Percentiles rank a stretch among this genome's conserved stretches.
Evolutionary conservation across 2,329 filamentous ascomycete genomes (phyloP).

Genomic region (Aaosphaeria arxii): DNA sequence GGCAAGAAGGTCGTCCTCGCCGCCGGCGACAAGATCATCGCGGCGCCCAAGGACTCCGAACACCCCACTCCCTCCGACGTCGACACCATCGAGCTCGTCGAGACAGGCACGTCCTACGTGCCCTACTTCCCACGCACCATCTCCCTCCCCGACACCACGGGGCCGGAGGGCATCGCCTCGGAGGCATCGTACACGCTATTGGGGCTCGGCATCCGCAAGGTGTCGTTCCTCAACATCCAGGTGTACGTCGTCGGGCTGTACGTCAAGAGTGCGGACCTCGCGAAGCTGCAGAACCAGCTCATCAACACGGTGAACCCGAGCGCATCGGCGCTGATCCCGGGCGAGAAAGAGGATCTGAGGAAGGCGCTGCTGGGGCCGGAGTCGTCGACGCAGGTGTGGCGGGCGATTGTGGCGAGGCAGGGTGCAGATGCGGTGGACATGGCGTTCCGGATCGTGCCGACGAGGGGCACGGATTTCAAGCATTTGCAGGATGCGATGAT

Average conservation of each 20-base stretch:
- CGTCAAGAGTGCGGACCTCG: slow-evolving; percentile 78
- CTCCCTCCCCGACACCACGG: slow-evolving; percentile 52
- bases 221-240: slow-evolving; percentile 84
- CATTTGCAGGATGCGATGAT: slow-evolving; percentile 92
- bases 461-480: slow-evolving; percentile 90
- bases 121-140: slow-evolving; percentile 75
- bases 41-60: slow-evolving; percentile 34
- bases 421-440: slow-evolving; percentile 61
- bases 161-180: slow-evolving; percentile 16
- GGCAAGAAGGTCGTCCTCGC: slow-evolving; percentile 59
- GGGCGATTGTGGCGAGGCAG: slow-evolving; percentile 59
- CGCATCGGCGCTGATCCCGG: slow-evolving; percentile 78
- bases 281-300: slow-evolving; percentile 73
- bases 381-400: slow-evolving; percentile 72
- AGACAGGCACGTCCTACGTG: slow-evolving; percentile 78
- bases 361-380: slow-evolving; percentile 66
- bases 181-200: slow-evolving; percentile 77
- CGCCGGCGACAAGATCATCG: slow-evolving; percentile 59
- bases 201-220: slow-evolving; percentile 81
- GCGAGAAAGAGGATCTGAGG: slow-evolving; percentile 74
- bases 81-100: slow-evolving; percentile 69
- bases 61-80: slow-evolving; percentile 30
- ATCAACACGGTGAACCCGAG: slow-evolving; percentile 71
- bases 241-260: slow-evolving; percentile 96
- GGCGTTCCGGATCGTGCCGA: slow-evolving; percentile 79